Evolutionary conservation across 164 flowering plant species (phyloP).

Genomic region (Taxillus chinensis): DNA sequence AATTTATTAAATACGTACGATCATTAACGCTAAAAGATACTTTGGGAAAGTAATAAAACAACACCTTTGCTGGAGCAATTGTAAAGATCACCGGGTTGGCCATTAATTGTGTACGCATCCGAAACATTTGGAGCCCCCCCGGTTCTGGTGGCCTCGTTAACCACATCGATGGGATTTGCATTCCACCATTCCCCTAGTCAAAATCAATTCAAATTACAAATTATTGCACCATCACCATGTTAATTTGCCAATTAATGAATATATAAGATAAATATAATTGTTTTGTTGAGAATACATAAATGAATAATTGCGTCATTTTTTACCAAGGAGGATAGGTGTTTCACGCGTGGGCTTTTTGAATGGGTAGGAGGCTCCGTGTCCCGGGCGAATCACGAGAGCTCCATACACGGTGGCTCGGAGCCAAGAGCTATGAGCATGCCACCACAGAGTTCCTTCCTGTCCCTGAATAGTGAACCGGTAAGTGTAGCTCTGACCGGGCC

Average conservation of each 20-base stretch:
- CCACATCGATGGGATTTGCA: slow-evolving; percentile 4
- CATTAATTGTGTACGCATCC: slow-evolving; percentile 1
- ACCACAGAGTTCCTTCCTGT: slow-evolving; percentile 69
- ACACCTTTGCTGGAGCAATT: background rate
- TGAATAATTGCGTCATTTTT: background rate
- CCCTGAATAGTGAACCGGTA: slow-evolving; percentile 52
- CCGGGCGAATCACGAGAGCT: slow-evolving; percentile 45
- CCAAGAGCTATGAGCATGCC: slow-evolving; percentile 81
- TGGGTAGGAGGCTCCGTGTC: slow-evolving; percentile 38
- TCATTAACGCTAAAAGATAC: no score
- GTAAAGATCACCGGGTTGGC: slow-evolving; percentile 2
- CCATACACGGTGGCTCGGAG: slow-evolving; percentile 69
- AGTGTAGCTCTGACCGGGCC: slow-evolving; percentile 58
- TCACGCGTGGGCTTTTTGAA: slow-evolving; percentile 49
- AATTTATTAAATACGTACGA: background rate
- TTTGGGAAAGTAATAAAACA: background rate
- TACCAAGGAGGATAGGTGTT: slow-evolving; percentile 45
- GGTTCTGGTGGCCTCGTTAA: background rate
- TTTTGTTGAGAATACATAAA: no score
- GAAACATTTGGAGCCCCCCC: background rate
- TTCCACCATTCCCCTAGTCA: slow-evolving; percentile 9
- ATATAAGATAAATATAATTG: no score
- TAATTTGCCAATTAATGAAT: no score
- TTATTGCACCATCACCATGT: background rate
- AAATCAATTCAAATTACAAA: no score